Percentiles rank a stretch among this genome's conserved stretches.
These are phyloP conservation scores for Blastosporella zonata DNA, from an alignment of 1,284 basidiomycete species.

Conservation along the genomic window DNA sequence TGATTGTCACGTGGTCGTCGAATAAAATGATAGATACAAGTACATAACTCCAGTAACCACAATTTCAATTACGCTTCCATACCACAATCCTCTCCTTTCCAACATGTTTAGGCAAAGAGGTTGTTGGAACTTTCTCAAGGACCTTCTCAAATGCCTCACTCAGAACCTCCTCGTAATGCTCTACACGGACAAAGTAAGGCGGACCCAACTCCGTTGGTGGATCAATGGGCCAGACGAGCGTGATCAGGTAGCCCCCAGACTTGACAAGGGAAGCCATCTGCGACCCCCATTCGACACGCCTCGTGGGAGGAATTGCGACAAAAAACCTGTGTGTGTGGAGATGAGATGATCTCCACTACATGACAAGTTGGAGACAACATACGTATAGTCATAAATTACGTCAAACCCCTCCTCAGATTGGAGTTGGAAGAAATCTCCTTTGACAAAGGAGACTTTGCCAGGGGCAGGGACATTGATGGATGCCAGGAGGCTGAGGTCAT, in stretches of 20 bases:
- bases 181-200: slow-evolving; percentile 58
- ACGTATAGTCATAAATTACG: slow-evolving; percentile 70
- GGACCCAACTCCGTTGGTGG: slow-evolving; percentile 46
- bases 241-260: slow-evolving; percentile 60
- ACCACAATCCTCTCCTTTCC: slow-evolving; percentile 50
- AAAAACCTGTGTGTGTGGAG: slow-evolving; percentile 50
- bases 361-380: slow-evolving; percentile 22
- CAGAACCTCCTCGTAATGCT: slow-evolving; percentile 56
- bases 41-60: no score
- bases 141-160: slow-evolving; percentile 54
- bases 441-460: slow-evolving; percentile 35
- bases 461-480: slow-evolving; percentile 15
- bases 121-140: slow-evolving; percentile 48
- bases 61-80: slow-evolving; percentile 38
- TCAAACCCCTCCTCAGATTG: slow-evolving; percentile 42
- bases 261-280: slow-evolving; percentile 57
- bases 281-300: slow-evolving; percentile 53
- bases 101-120: slow-evolving; percentile 35
- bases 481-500: slow-evolving; percentile 9
- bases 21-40: no score
- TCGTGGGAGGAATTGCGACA: slow-evolving; percentile 61
- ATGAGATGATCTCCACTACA: background rate
- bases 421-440: slow-evolving; percentile 55
- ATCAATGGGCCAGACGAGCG: slow-evolving; percentile 49
- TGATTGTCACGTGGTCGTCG: no score